Percentiles rank a stretch among this genome's conserved stretches.
These are phyloP conservation scores for Alternaria sp. DNA, from an alignment of 2,329 filamentous ascomycete genomes.

Conservation along the genomic window DNA sequence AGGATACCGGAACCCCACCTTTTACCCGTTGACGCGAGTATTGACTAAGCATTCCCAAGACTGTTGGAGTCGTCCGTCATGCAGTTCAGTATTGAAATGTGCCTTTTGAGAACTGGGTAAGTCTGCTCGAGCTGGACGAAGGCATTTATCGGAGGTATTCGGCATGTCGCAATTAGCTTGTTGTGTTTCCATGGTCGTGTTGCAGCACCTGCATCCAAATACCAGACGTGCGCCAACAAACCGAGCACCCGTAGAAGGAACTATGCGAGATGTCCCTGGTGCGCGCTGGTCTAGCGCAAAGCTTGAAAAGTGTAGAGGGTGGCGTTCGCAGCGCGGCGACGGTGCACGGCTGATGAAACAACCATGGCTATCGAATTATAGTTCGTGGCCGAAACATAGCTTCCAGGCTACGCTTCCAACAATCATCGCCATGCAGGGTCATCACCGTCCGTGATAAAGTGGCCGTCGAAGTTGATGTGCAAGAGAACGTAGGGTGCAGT, in stretches of 20 bases:
- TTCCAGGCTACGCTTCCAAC: background rate
- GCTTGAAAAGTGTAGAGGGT: background rate
- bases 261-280: background rate
- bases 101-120: background rate
- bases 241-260: background rate
- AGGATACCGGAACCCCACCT: background rate
- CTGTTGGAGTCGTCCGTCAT: background rate
- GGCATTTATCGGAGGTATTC: background rate
- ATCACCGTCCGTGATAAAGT: background rate
- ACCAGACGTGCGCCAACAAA: background rate
- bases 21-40: background rate
- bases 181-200: background rate
- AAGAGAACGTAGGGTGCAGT: background rate
- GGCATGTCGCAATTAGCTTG: background rate
- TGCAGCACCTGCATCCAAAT: background rate
- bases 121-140: background rate
- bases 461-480: background rate
- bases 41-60: background rate
- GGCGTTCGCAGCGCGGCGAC: background rate
- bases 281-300: background rate
- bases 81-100: background rate
- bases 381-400: background rate
- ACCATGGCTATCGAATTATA: background rate
- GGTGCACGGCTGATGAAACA: background rate
- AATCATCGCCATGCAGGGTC: background rate